phyloP scores from a whole-genome alignment of 148 eudicot species.

The Rhododendron kiyosumense region DNA sequence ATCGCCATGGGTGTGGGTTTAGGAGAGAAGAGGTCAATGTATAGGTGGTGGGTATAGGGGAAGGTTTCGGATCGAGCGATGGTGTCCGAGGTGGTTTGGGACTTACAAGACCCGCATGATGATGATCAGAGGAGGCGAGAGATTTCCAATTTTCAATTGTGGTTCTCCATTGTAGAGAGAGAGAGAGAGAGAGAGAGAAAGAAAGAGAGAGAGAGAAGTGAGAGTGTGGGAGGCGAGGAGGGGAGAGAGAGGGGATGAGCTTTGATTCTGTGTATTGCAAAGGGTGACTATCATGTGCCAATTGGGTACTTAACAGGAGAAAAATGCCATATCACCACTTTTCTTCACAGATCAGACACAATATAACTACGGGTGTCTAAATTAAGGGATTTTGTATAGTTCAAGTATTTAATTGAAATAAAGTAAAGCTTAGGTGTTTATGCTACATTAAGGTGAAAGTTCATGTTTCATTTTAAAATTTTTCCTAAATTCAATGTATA shows the following conservation, averaged over 20 bases:
- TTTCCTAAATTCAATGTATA: no score
- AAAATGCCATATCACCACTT: no score
- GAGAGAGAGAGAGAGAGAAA: slow-evolving; percentile 20
- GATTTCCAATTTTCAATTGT: slow-evolving; percentile 27
- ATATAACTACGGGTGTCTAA: no score
- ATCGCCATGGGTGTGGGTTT: slow-evolving; percentile 2
- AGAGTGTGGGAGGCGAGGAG: background rate
- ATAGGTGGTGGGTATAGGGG: slow-evolving; percentile 17
- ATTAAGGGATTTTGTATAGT: no score
- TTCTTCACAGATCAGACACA: no score
- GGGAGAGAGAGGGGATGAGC: background rate
- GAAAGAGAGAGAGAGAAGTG: slow-evolving; percentile 9
- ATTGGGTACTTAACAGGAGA: no score
- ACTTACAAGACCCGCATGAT: slow-evolving; percentile 29
- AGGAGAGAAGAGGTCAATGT: slow-evolving; percentile 26
- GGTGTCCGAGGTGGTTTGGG: slow-evolving; percentile 34
- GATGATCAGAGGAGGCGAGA: slow-evolving; percentile 41
- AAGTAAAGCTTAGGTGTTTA: no score
- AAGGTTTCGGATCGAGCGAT: slow-evolving; percentile 32
- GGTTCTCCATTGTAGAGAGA: slow-evolving; percentile 36
- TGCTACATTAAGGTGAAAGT: no score
- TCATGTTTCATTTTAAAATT: no score
- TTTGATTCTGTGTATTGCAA: no score
- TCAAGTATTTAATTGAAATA: no score
- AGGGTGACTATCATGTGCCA: no score